Conservation (phyloP, 805 yeast genomes). For the Scheffersomyces stipitis region DNA sequence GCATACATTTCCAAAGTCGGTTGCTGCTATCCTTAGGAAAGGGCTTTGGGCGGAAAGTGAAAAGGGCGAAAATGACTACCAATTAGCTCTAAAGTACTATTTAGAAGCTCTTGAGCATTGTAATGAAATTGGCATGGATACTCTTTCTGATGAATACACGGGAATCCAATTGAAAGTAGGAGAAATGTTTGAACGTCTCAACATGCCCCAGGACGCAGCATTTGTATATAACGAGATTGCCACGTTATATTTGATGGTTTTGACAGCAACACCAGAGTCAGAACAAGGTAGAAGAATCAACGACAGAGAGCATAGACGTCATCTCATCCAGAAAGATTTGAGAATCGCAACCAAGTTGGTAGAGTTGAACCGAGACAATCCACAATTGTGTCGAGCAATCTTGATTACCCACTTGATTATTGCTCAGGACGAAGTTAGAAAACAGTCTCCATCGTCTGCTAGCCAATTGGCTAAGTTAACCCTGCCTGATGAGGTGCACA, state of each 20-base stretch:
- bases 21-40: constrained; percentile 68
- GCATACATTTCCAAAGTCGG: constrained; percentile 65
- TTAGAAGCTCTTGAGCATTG: constrained; percentile 71
- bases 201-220: constrained; percentile 61
- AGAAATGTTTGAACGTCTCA: constrained; percentile 78
- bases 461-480: constrained; percentile 1
- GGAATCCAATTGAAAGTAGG: constrained; percentile 86
- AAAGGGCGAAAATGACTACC: constrained; percentile 59
- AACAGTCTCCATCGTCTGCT: constrained; percentile 28
- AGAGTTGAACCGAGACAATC: constrained; percentile 53
- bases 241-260: constrained; percentile 54
- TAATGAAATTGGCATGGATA: constrained; percentile 52
- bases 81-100: constrained; percentile 68
- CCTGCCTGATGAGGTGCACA: background rate
- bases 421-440: constrained; percentile 65
- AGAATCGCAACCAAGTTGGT: constrained; percentile 67
- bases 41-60: constrained; percentile 85
- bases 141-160: constrained; percentile 76
- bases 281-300: constrained; percentile 18
- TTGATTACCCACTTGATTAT: constrained; percentile 60
- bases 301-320: constrained; percentile 44
- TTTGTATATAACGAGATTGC: constrained; percentile 67
- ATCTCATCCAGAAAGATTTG: constrained; percentile 66
- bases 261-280: constrained; percentile 36
- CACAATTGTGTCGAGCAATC: constrained; percentile 53